These are phyloP conservation scores for Claviceps arundinis DNA, from an alignment of 2,329 filamentous ascomycete species.

Conservation along the genomic window DNA sequence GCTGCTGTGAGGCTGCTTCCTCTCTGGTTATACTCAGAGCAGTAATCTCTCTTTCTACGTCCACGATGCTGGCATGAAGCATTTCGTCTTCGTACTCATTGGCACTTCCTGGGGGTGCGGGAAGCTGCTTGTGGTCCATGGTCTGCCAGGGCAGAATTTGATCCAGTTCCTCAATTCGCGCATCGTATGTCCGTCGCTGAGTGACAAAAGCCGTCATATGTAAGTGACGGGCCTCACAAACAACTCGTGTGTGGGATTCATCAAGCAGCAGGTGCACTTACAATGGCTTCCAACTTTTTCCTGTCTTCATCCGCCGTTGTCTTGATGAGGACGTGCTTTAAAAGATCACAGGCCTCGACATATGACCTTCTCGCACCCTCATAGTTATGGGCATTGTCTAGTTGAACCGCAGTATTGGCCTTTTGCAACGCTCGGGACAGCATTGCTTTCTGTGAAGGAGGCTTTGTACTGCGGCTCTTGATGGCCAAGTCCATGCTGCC, in stretches of 20 bases:
- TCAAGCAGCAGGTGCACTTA: constrained; percentile 36
- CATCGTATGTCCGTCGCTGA: constrained; percentile 78
- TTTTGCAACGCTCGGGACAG: constrained; percentile 90
- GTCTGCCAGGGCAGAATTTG: constrained; percentile 48
- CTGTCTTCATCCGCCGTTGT: constrained; percentile 78
- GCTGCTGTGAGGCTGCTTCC: constrained; percentile 9
- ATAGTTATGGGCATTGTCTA: constrained; percentile 93
- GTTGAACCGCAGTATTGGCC: constrained; percentile 85
- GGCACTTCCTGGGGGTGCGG: constrained; percentile 50
- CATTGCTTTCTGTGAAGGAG: constrained; percentile 84
- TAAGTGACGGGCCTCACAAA: not conserved
- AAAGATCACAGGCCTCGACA: constrained; percentile 72
- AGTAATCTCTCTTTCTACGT: not conserved
- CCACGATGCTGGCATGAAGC: constrained; percentile 1
- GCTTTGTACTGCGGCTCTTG: constrained; percentile 21
- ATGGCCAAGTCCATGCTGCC: constrained; percentile 19
- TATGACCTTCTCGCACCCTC: constrained; percentile 86
- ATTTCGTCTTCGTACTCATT: constrained; percentile 9
- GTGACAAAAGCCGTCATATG: not conserved
- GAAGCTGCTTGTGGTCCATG: constrained; percentile 59
- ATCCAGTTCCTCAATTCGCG: constrained; percentile 75
- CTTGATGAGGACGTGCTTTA: constrained; percentile 76
- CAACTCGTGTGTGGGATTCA: not conserved
- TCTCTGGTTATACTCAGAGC: constrained; percentile 25
- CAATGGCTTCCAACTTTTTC: constrained; percentile 84